Base-by-base conservation (phyloP, 441 rosid species). In the Erodium texanum region DNA sequence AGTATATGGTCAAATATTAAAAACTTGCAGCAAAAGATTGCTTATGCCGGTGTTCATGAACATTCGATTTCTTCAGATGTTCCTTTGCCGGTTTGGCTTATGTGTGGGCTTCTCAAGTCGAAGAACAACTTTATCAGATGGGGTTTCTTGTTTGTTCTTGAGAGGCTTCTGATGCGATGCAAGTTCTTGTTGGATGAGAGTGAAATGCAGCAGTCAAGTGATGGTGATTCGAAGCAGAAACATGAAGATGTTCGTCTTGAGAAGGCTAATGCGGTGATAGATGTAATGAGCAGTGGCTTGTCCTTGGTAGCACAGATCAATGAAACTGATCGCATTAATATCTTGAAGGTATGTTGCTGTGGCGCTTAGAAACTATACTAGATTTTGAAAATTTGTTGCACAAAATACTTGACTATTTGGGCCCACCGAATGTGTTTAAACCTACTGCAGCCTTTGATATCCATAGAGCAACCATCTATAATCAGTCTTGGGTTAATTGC, bases 41-140 rank as follows among this genome's bases (percentile, higher is more conserved):
- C 91, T 68, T 45, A 71, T 74, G 90, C 93, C 64, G 95, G 99
- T 74, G 82, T 69, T 67, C 73, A 82, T 62, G 95, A 89, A 82
- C 76, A 83, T 71, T 75, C 84, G 23, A 79, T 63, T 79, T 82
- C 90, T 76, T 85, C 95, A 24, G 96, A 86, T 76, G 82, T 86
- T 65, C 95, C 98, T 77, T 62, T 92, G 82, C 85, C 98, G 65
- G 71, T 95, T 73, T 84, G 86, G 88, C 89, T 95, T 65, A 71
- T 95, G 76, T 92, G 96, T 68, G 98, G 98, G 70, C 96, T 95
- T 78, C 79, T 95, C 79, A 95, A 92, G 87, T 95, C 99, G 66
- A 89, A 74, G 78, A 74, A 87, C 81, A 85, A 75, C 68, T 38
- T 78, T 62, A 87, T 86, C 68, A 82, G 99, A 77, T 86, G 95